phyloP scores from a whole-genome alignment of 768 basidiomycete genomes.

The Leucocoprinus birnbaumii region DNA sequence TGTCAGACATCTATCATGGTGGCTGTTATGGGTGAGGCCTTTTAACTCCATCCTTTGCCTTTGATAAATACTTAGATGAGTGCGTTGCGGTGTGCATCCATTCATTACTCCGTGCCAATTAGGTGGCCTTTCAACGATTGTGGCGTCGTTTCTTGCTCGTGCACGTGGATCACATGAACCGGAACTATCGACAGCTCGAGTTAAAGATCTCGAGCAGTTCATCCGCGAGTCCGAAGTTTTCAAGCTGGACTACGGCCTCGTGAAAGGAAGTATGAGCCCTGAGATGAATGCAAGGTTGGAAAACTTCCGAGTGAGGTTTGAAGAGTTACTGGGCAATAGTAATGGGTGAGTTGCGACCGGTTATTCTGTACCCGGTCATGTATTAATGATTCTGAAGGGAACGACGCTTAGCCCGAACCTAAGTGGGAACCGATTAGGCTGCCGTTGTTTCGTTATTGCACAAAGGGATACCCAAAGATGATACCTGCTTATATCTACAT shows the following conservation, averaged over 20 bases:
- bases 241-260: constrained; percentile 52
- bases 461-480: no score
- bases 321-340: constrained; percentile 27
- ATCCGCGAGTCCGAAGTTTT: constrained; percentile 61
- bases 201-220: constrained; percentile 64
- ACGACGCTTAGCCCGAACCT: no score
- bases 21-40: constrained; percentile 32
- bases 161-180: constrained; percentile 70
- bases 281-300: constrained; percentile 29
- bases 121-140: constrained; percentile 67
- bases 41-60: neutral
- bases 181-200: constrained; percentile 50
- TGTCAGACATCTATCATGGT: constrained; percentile 33
- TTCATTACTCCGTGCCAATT: neutral
- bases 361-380: no score
- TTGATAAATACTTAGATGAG: neutral
- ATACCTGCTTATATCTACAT: no score
- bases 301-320: constrained; percentile 21
- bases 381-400: no score
- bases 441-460: no score
- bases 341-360: constrained; percentile 18
- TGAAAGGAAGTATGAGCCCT: constrained; percentile 20
- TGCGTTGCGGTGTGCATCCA: no score
- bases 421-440: no score
- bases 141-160: constrained; percentile 72